Conservation (phyloP, 2,329 filamentous ascomycete species). For the Leptographium lundbergii region DNA sequence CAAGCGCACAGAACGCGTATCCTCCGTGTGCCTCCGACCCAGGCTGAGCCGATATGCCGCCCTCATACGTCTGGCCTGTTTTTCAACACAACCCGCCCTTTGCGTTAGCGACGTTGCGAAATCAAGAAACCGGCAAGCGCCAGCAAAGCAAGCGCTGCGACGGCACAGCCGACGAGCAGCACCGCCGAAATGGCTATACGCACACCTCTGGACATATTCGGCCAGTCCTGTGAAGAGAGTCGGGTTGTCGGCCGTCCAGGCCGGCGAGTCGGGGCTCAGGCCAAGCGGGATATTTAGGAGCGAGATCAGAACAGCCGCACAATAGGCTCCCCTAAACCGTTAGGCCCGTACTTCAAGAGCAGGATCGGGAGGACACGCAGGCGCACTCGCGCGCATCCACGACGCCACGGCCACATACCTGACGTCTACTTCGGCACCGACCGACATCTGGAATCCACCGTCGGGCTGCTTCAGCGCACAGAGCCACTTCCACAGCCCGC, state of each 20-base stretch:
- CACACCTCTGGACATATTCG: conserved; percentile 71
- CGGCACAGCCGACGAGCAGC: background rate
- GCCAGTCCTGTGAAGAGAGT: conserved; percentile 60
- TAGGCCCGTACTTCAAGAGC: background rate
- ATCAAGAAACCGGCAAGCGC: background rate
- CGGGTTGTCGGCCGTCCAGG: conserved; percentile 45
- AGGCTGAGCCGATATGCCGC: conserved; percentile 77
- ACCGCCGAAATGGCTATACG: conserved; percentile 23
- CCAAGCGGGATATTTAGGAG: conserved; percentile 70
- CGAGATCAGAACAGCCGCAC: conserved; percentile 72
- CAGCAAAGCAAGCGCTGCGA: background rate
- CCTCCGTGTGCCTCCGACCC: conserved; percentile 89
- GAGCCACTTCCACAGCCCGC: conserved; percentile 83
- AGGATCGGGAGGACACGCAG: background rate
- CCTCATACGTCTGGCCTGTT: conserved; percentile 82
- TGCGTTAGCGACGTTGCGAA: background rate
- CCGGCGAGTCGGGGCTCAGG: conserved; percentile 61
- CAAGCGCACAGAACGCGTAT: conserved; percentile 90
- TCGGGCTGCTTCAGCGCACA: conserved; percentile 72
- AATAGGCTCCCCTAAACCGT: conserved; percentile 66
- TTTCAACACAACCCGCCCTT: background rate
- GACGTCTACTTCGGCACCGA: conserved; percentile 85
- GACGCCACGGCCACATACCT: conserved; percentile 36
- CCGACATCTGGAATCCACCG: conserved; percentile 80
- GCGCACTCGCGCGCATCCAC: background rate